Evolutionary conservation across 495 filamentous ascomycete genomes (phyloP).

Genomic region (Penicillium robsamsonii): DNA sequence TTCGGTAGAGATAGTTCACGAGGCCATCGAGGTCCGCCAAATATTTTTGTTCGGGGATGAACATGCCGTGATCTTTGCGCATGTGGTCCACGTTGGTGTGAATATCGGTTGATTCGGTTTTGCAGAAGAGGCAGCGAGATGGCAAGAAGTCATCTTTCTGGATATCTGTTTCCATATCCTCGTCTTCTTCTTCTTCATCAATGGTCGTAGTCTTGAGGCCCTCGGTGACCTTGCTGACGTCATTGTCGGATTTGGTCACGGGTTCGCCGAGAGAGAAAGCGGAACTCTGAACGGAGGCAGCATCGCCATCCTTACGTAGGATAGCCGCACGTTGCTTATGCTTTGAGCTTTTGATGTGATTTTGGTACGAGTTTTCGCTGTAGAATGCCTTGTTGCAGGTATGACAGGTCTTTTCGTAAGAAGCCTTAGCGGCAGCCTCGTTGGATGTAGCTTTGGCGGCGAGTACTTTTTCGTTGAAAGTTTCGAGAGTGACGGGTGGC

Average conservation of each 20-base stretch:
- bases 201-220: constrained; percentile 71
- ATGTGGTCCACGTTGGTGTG: constrained; percentile 80
- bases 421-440: constrained; percentile 82
- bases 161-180: constrained; percentile 29
- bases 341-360: constrained; percentile 89
- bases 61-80: constrained; percentile 90
- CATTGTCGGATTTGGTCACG: constrained; percentile 56
- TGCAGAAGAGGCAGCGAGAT: constrained; percentile 86
- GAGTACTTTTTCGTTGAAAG: constrained; percentile 96
- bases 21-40: constrained; percentile 79
- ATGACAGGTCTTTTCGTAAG: constrained; percentile 79
- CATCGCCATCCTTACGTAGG: constrained; percentile 43
- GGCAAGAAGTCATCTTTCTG: constrained; percentile 43
- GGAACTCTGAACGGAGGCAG: constrained; percentile 86
- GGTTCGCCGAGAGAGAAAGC: constrained; percentile 89
- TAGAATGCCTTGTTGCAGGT: constrained; percentile 90
- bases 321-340: constrained; percentile 69
- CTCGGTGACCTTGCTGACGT: constrained; percentile 79
- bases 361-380: constrained; percentile 91
- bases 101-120: constrained; percentile 68
- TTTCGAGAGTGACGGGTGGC: constrained; percentile 86
- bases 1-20: constrained; percentile 69
- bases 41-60: constrained; percentile 84
- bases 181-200: constrained; percentile 51
- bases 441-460: constrained; percentile 80